phyloP scores from a whole-genome alignment of 2,329 filamentous ascomycete genomes.

The Monosporascus sp. region DNA sequence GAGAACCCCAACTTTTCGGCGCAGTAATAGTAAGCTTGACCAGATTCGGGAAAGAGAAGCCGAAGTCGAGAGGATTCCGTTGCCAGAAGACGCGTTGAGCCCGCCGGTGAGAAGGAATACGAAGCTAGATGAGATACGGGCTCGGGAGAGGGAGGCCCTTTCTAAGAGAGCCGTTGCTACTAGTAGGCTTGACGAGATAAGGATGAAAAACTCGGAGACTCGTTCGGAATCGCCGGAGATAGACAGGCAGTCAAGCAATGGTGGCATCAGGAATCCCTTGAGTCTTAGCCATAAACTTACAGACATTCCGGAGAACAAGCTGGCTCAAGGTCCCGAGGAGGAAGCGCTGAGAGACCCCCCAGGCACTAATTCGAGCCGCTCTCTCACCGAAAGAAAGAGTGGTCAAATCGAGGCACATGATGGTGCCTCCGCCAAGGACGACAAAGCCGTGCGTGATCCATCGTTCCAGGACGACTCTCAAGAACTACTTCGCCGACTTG shows the following conservation, averaged over 20 bases:
- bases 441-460: conserved; percentile 5
- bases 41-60: conserved; percentile 31
- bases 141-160: conserved; percentile 37
- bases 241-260: conserved; percentile 25
- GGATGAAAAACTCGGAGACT: conserved; percentile 40
- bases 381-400: background rate
- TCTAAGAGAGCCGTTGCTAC: conserved; percentile 44
- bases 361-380: background rate
- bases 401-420: conserved; percentile 10
- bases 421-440: conserved; percentile 7
- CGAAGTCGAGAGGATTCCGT: conserved; percentile 21
- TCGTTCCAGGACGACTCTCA: conserved; percentile 35
- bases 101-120: conserved; percentile 29
- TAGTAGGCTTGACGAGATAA: conserved; percentile 47
- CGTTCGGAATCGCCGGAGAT: conserved; percentile 38
- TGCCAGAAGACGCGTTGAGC: conserved; percentile 14
- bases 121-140: conserved; percentile 45
- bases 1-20: conserved; percentile 16
- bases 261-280: conserved; percentile 11
- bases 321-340: background rate
- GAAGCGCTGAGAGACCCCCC: background rate
- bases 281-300: background rate
- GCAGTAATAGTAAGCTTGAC: conserved; percentile 30
- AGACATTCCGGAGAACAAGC: background rate
- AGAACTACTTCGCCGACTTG: conserved; percentile 45